A percentile compares a stretch with the other conserved stretches of the same genome.
Conservation (phyloP, 1,284 basidiomycete genomes). For the Farysia itapuensis region DNA sequence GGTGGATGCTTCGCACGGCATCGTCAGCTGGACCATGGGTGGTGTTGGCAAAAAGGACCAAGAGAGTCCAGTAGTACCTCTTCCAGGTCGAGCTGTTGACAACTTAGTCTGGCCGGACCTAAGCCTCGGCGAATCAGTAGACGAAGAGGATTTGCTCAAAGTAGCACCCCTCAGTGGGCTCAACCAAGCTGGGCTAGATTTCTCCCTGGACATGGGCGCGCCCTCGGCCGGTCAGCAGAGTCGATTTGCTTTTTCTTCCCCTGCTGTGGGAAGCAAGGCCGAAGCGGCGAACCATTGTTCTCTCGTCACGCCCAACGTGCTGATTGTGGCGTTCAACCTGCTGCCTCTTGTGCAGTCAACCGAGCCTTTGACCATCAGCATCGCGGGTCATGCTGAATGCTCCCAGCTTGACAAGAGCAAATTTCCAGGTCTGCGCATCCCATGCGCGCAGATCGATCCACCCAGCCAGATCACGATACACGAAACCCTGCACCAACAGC, state of each 20-base stretch:
- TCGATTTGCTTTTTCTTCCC: slow-evolving; percentile 32
- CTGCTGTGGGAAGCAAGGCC: not conserved
- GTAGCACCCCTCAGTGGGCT: slow-evolving; percentile 27
- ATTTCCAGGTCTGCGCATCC: too few relatives aligned
- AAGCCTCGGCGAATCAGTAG: not conserved
- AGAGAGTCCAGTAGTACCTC: too few relatives aligned
- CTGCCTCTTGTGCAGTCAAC: slow-evolving; percentile 17
- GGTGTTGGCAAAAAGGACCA: not conserved
- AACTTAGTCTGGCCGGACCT: slow-evolving; percentile 10
- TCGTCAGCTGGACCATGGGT: slow-evolving; percentile 12
- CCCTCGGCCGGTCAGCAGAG: slow-evolving; percentile 8
- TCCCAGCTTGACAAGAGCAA: too few relatives aligned
- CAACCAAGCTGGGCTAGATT: slow-evolving; percentile 20
- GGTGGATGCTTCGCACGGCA: slow-evolving; percentile 21
- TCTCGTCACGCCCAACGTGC: slow-evolving; percentile 1
- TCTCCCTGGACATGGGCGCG: slow-evolving; percentile 20
- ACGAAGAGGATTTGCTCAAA: slow-evolving; percentile 28
- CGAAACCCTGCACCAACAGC: too few relatives aligned
- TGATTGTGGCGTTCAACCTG: slow-evolving; percentile 11
- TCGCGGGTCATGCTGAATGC: too few relatives aligned
- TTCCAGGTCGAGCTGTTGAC: too few relatives aligned
- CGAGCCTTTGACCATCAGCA: slow-evolving; percentile 5
- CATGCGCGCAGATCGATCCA: too few relatives aligned
- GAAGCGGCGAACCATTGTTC: not conserved
- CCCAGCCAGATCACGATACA: too few relatives aligned